Base-by-base conservation (phyloP, 139 green algal species). In the Volvox reticuliferus region DNA sequence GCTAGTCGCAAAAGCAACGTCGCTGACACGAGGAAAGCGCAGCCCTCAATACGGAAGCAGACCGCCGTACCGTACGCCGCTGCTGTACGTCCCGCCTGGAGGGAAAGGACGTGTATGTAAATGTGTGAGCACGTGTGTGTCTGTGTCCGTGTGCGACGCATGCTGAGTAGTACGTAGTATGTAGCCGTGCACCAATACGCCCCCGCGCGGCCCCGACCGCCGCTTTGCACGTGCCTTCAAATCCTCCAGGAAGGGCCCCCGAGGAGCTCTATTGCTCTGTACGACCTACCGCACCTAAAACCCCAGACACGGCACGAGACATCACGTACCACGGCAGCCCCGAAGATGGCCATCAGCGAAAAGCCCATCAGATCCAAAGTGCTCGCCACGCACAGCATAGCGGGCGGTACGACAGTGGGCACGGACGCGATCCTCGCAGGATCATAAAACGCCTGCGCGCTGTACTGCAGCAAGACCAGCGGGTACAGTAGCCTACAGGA, bases 361-460 rank as follows among this genome's bases (percentile, higher is more conserved):
- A 76, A 77, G 0, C 86, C 86, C 1, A 76, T 61, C 17, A 36
- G 65, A 44, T 90, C 86, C 2, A 90, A 33, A 2, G 86, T 84
- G 20, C 71, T 62, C 20, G 86, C 73, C 20, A 90, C 86, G 55
- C 73, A 83, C 30, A 90, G 21, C 50, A 77, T 22, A 22, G 9
- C 1, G 13, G 18, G n/a, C 73, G 71, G 73, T 35, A 90, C 86
- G 22, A 90, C 86, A 14, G 12, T 28, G 20, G 86, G 86, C 0
- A 90, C 19, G 50, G 50, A 62, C 19, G 86, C 71, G 0, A 33
- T 84, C 18, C 86, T 69, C 36, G 86, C 73, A 2, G 86, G 86
- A 75, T 90, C 86, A 55, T 90, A 90, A 12, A 90, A 83, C 0
- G 86, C 73, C 50, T 90, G 86, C 19, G 86, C 50, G 69, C 73